phyloP scores from a whole-genome alignment of 2,329 filamentous ascomycete genomes.

The Penicillium corylophilum region DNA sequence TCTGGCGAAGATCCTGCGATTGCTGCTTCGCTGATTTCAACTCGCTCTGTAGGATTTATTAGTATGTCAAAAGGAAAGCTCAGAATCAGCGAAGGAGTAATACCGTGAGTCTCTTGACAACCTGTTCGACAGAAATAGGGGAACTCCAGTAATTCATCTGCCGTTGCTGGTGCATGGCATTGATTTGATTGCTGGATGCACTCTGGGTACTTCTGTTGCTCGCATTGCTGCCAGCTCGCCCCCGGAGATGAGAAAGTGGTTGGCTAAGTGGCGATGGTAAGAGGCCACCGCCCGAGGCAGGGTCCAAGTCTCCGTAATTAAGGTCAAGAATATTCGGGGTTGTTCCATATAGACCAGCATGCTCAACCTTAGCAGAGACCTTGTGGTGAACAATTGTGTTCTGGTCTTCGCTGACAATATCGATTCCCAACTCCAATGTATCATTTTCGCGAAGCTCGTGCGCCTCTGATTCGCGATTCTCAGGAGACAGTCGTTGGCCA shows the following conservation, averaged over 20 bases:
- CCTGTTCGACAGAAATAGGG: constrained; percentile 88
- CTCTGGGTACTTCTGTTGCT: constrained; percentile 58
- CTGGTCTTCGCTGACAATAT: constrained; percentile 98
- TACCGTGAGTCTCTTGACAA: constrained; percentile 83
- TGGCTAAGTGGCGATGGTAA: constrained; percentile 68
- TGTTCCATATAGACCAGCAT: constrained; percentile 74
- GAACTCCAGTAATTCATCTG: constrained; percentile 81
- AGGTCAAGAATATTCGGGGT: constrained; percentile 79
- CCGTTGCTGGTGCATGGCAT: constrained; percentile 66
- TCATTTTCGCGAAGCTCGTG: constrained; percentile 90
- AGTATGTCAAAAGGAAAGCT: background rate
- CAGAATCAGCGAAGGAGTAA: constrained; percentile 14
- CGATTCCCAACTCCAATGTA: constrained; percentile 90
- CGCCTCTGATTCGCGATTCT: constrained; percentile 94
- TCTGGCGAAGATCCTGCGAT: constrained; percentile 77
- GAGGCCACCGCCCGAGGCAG: constrained; percentile 68
- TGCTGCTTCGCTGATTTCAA: constrained; percentile 88
- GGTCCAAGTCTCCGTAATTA: constrained; percentile 89
- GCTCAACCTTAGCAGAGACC: constrained; percentile 93
- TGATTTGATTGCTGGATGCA: constrained; percentile 55
- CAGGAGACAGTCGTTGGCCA: constrained; percentile 80
- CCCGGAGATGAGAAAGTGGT: constrained; percentile 64
- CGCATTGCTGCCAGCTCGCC: constrained; percentile 68
- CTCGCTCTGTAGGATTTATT: constrained; percentile 63
- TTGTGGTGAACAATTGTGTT: constrained; percentile 99